A percentile compares a stretch with the other conserved stretches of the same genome.
phyloP scores from a whole-genome alignment of 768 basidiomycete genomes.

The Leucosporidium yakuticum region DNA sequence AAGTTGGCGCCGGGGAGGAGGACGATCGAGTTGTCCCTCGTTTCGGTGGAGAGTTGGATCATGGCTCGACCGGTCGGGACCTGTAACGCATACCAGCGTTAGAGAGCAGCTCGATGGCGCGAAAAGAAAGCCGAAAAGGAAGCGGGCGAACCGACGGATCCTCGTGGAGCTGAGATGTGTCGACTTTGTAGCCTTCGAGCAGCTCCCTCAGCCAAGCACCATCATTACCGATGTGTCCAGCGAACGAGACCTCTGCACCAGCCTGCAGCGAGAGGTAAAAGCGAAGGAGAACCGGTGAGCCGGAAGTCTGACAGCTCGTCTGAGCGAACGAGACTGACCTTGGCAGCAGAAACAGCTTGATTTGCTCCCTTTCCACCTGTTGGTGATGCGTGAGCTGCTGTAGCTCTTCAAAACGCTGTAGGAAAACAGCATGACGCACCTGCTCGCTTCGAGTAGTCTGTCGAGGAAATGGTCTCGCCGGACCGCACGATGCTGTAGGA shows the following conservation, averaged over 20 bases:
- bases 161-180: conserved; percentile 29
- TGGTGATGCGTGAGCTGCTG: too few species aligned
- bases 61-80: conserved; percentile 46
- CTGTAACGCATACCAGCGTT: conserved; percentile 5
- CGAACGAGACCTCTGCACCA: conserved; percentile 40
- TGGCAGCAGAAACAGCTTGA: conserved; percentile 45
- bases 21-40: conserved; percentile 48
- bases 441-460: conserved; percentile 40
- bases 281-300: not conserved
- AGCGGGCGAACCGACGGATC: conserved; percentile 35
- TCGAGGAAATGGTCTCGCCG: conserved; percentile 48
- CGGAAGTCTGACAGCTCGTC: not conserved
- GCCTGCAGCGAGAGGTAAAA: conserved; percentile 20
- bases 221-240: conserved; percentile 43
- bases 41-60: conserved; percentile 44
- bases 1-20: conserved; percentile 35
- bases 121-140: too few species aligned
- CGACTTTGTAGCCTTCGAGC: conserved; percentile 39
- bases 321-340: conserved; percentile 8
- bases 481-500: conserved; percentile 38
- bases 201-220: conserved; percentile 33
- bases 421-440: not conserved
- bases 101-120: not conserved
- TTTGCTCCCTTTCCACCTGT: conserved; percentile 49
- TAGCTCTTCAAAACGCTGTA: rapidly evolving